A percentile compares a stretch with the other conserved stretches of the same genome.
phyloP scores from a whole-genome alignment of 768 basidiomycete genomes.

The Macrolepiota fuliginosa region DNA sequence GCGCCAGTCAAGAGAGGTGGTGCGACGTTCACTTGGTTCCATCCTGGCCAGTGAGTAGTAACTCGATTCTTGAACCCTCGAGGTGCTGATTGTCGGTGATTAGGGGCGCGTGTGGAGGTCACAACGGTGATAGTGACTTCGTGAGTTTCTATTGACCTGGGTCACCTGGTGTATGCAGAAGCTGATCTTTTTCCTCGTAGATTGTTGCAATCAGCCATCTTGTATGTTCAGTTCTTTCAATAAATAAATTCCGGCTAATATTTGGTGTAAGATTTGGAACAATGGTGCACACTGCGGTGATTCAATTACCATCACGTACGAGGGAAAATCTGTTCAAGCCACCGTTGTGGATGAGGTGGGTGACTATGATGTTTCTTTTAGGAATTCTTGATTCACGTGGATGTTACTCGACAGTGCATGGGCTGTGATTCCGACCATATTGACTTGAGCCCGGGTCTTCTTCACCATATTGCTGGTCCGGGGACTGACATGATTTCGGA shows the following conservation, averaged over 20 bases:
- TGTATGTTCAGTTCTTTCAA: conserved; percentile 23
- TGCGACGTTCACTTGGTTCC: conserved; percentile 24
- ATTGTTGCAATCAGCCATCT: conserved; percentile 42
- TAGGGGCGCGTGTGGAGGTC: conserved; percentile 42
- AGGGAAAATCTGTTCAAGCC: conserved; percentile 36
- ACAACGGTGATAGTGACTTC: conserved; percentile 25
- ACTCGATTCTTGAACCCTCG: background rate
- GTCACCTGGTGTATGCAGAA: background rate
- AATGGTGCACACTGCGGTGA: conserved; percentile 42
- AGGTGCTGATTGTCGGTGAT: background rate
- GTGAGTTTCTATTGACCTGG: conserved; percentile 23
- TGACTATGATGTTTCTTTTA: background rate
- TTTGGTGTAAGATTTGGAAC: conserved; percentile 33
- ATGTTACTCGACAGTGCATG: conserved; percentile 29
- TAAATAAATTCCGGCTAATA: background rate
- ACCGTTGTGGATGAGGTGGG: conserved; percentile 43
- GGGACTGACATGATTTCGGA: conserved; percentile 29
- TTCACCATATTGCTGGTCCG: conserved; percentile 34
- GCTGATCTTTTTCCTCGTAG: conserved; percentile 20
- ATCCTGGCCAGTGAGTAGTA: conserved; percentile 26
- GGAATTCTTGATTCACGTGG: background rate
- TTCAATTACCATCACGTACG: conserved; percentile 38
- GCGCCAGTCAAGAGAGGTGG: conserved; percentile 4
- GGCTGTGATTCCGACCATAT: conserved; percentile 38
- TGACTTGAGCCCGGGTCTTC: conserved; percentile 47